phyloP scores from a whole-genome alignment of 768 basidiomycete genomes.

The Chalciporus sphaerocephalus region DNA sequence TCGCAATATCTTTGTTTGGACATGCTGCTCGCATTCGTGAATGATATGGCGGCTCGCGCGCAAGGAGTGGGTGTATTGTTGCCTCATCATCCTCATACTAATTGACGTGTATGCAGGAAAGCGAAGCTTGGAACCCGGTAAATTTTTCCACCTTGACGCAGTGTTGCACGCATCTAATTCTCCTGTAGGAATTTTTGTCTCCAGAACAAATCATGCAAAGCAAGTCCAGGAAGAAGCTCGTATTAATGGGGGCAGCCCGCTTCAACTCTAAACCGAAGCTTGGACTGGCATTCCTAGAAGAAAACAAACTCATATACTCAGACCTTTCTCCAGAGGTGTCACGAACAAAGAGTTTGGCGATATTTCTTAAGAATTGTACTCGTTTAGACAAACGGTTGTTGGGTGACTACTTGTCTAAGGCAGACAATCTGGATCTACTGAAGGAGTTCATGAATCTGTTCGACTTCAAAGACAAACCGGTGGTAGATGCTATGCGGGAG shows the following conservation, averaged over 20 bases:
- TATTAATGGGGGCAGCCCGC: conserved; percentile 74
- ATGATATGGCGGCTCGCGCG: conserved; percentile 75
- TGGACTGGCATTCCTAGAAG: conserved; percentile 87
- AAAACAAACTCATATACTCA: conserved; percentile 81
- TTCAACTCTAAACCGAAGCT: conserved; percentile 94
- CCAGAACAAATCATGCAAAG: conserved; percentile 55
- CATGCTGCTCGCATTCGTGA: conserved; percentile 78
- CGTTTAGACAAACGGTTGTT: conserved; percentile 88
- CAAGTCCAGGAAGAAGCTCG: conserved; percentile 84
- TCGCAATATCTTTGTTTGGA: conserved; percentile 88
- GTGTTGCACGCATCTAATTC: neutral
- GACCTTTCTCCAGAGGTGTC: conserved; percentile 55
- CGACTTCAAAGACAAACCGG: conserved; percentile 86
- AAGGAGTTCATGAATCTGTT: conserved; percentile 85
- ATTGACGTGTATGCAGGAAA: conserved; percentile 30
- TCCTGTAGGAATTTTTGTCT: conserved; percentile 47
- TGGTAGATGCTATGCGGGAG: conserved; percentile 95
- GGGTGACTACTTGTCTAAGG: conserved; percentile 88
- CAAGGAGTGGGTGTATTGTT: conserved; percentile 38
- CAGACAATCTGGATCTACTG: conserved; percentile 80
- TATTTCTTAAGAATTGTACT: conserved; percentile 78
- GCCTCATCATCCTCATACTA: conserved; percentile 4
- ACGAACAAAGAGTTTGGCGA: conserved; percentile 67
- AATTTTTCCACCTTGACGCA: conserved; percentile 19
- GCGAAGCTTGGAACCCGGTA: conserved; percentile 62